Base-by-base conservation (phyloP, 2,329 filamentous ascomycete species). In the Akanthomyces dipterigenus region DNA sequence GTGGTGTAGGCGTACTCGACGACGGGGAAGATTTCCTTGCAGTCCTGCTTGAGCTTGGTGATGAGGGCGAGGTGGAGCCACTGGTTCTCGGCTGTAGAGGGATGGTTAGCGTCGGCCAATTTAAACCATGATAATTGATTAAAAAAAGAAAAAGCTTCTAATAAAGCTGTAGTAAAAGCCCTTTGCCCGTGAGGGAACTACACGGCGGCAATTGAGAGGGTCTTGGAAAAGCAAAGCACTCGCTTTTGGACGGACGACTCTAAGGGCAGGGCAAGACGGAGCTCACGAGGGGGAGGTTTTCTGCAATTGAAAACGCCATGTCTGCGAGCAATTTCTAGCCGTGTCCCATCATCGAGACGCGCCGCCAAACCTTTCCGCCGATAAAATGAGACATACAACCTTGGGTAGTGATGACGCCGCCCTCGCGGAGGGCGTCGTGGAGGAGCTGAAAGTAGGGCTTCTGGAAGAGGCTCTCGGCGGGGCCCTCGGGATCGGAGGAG, bases 1-100 rank as follows among this genome's bases (percentile, higher is more conserved):
- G 93, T 98, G 72, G 93, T 98, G 86, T 97, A 99, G 70, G 90
- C 95, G 81, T 98, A 99, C 81, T 99, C 95, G 76, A 90, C 95
- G 65, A 91, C 90, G 67, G 95, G 93, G 88, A 99, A 99, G 77
- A 99, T 90, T 77, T 95, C 89, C 77, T 89, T 89, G 89, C 93
- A 97, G 73, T 92, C 86, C 84, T 96, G 93, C 87, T 96, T 96
- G 72, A 99, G 89, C 80, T 93, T 86, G 75, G 88, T 86, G 79
- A 99, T 99, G 71, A 99, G 87, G 64, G 88, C 84, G 70, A 99
- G 86, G 82, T 99, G 95, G 64, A 99, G 89, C 95, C 95, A 99
- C 81, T 96, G 93, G 87, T 96, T 99, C 84, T 99, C 95, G 71
- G 93, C 95, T 98, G 70, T 71, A 31, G 54, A 57, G 11, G 38